These are phyloP conservation scores for Globisporangium canariense DNA, from an alignment of 352 stramenopile species.

Conservation along the genomic window DNA sequence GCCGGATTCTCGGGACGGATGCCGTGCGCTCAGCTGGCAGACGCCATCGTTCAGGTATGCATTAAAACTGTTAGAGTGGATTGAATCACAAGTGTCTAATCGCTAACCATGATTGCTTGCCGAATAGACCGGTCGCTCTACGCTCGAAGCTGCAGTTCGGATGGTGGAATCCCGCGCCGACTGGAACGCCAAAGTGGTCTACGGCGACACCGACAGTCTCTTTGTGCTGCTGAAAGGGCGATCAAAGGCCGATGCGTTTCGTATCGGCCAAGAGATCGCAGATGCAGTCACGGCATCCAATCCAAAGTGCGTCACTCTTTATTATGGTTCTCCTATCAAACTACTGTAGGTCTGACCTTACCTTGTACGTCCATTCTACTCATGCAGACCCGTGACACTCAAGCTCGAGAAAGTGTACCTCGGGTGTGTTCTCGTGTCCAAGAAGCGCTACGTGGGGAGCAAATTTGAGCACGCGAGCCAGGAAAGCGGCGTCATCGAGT, in stretches of 20 bases:
- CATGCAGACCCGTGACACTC: slow-evolving; percentile 60
- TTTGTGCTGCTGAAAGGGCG: slow-evolving; percentile 97
- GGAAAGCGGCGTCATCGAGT: slow-evolving; percentile 62
- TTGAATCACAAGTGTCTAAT: background rate
- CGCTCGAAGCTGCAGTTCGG: slow-evolving; percentile 92
- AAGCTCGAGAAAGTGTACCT: slow-evolving; percentile 93
- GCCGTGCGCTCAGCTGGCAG: slow-evolving; percentile 94
- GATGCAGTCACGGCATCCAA: slow-evolving; percentile 80
- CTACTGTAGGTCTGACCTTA: background rate
- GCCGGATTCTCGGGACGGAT: slow-evolving; percentile 98
- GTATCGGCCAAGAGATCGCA: slow-evolving; percentile 91
- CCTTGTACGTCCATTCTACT: background rate
- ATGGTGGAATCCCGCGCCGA: slow-evolving; percentile 83
- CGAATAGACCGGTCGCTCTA: slow-evolving; percentile 76
- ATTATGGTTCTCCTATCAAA: background rate
- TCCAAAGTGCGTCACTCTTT: slow-evolving; percentile 48
- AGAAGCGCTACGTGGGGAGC: slow-evolving; percentile 93
- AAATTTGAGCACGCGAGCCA: slow-evolving; percentile 76
- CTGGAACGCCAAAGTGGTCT: slow-evolving; percentile 92
- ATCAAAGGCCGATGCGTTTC: slow-evolving; percentile 92
- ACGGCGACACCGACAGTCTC: slow-evolving; percentile 98
- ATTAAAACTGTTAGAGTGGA: background rate
- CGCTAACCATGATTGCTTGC: background rate
- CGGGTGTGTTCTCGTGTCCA: slow-evolving; percentile 90
- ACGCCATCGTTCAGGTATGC: slow-evolving; percentile 96